Evolutionary conservation across 108 stramenopile genomes (phyloP), one percentile per base, ranked within the genome.

Genomic region (Skeletonema potamos): DNA sequence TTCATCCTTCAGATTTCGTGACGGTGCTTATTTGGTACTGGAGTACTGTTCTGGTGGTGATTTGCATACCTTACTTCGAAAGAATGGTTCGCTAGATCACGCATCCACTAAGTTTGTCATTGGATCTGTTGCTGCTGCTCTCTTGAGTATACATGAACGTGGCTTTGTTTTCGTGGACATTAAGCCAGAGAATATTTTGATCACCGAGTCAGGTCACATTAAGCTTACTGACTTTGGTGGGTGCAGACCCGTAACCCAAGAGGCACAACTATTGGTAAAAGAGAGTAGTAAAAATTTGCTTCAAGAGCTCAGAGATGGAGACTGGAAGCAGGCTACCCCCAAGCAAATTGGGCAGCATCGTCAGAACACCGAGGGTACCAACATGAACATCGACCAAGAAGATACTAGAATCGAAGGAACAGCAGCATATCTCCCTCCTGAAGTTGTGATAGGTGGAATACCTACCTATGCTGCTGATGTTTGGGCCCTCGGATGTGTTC

Each of bases 151-250:
- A 57, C 97, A 99, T 58, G 88, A 90, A 10, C 58, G 85, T 43
- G 94, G 94, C 18, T 81, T 96, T 51, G 91, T 94, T 5, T 97
- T 84, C 46, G 89, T 77, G 20, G 99, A 99, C 81, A 85, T 98
- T 12, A 98, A 99, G 68, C 97, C 97, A 9, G 92, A 95, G 66
- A 99, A 99, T 59, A 84, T 98, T 51, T 76, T 99, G 22, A 95
- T 99, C 27, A 97, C 96, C 12, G 96, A 93, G 61, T 76, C 82
- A 12, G 98, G 99, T 13, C 98, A 99, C 73, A 79, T 95, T 12
- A 99, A 99, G 77, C 51, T 99, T 4, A 95, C 96, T 2, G 99
- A 99, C 62, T 99, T 98, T 77, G 99, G 99, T 20, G 99, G 85
- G 41, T 92, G 92, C 41, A 90, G 98, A 9, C 88, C 97, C 3